Evolutionary conservation across 768 basidiomycete species (phyloP), one percentile per base, ranked within the genome.

Genomic region (Candolleomyces efflorescens): DNA sequence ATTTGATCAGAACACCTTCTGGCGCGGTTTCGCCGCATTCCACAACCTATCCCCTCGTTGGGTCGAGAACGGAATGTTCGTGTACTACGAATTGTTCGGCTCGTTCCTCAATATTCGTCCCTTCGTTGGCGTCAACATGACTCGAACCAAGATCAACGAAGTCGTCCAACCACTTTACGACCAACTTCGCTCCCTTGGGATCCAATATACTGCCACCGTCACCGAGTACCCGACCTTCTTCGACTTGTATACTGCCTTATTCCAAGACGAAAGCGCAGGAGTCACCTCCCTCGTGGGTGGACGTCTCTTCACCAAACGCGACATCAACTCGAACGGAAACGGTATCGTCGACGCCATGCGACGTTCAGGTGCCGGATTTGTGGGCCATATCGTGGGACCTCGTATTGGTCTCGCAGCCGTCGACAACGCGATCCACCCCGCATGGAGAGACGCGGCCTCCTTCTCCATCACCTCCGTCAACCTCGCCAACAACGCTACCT

Each of bases 81-180:
- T 63, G 53, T 53, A 54, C 48, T 50, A 59, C 59, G 52, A 58
- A 37, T 38, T 59, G 18, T 59, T 59, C 37, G 53, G 58, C 18
- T 18, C 5, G 10, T 51, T 26, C 54, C 27, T 61, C n/a, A 59
- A 54, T 55, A 55, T 59, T 26, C 53, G 58, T 1, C 54, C 59
- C 9, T 63, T 63, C 53, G 60, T 59, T 11, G 60, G 53, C 11
- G 54, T 56, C 38, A 54, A 61, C 45, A 55, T 61, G 50, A 61
- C 56, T 22, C 51, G 60, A 20, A 55, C 60, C 20, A 61, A 61
- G 44, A 58, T 48, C 58, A 61, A 51, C 55, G 41, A 53, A 22
- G 58, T 59, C 32, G 52, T 59, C 15, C 58, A 59, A 37, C 58
- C 58, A 26, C 44, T 59, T 3, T 59, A 47, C 37, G 58, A 59